Base-by-base conservation (phyloP, 2,329 filamentous ascomycete species). In the Colletotrichum sp. region DNA sequence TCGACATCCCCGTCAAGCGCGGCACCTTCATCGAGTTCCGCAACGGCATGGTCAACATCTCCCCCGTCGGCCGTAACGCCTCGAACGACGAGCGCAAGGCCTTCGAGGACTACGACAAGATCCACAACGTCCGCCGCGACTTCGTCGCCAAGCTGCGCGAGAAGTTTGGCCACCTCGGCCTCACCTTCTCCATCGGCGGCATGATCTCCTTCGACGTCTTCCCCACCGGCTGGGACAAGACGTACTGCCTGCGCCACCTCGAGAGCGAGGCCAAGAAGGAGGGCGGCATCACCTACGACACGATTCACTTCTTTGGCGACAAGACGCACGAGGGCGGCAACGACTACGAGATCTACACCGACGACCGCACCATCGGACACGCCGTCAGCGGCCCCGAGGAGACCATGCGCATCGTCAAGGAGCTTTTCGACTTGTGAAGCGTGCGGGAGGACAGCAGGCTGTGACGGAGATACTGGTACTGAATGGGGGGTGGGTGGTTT, bases 181-280 rank as follows among this genome's bases (percentile, higher is more conserved):
- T 99, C 81, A 98, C 95, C 91, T 98, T 94, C 89, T 96, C 95
- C 78, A 98, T 99, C 81, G 97, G 97, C 80, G 97, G 97, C 69
- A 95, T 98, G 84, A 98, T 99, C 86, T 98, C 96, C 76, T 99
- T 99, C 85, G 97, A 99, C 84, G 95, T 99, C 81, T 99, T 99
- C 91, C 97, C 97, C 78, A 92, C 89, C 4, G 97, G 97, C 82
- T 99, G 97, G 97, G 97, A 52, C 44, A 52, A 52, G 44, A 52
- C 44, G 44, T 52, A 52, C 44, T 52, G 44, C 44, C n/a, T 52
- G 1, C 44, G 44, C 44, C 44, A 99, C 88, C 99, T 99, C 93
- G 98, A 95, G 12, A 99, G 98, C 78, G 96, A 98, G 85, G 93
- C 94, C 78, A 88, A 90, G 87, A 89, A 90, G 84, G 89, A 90